These are phyloP conservation scores for Dothideomycetidae sp. DNA, from an alignment of 2,329 filamentous ascomycete species.

Conservation along the genomic window DNA sequence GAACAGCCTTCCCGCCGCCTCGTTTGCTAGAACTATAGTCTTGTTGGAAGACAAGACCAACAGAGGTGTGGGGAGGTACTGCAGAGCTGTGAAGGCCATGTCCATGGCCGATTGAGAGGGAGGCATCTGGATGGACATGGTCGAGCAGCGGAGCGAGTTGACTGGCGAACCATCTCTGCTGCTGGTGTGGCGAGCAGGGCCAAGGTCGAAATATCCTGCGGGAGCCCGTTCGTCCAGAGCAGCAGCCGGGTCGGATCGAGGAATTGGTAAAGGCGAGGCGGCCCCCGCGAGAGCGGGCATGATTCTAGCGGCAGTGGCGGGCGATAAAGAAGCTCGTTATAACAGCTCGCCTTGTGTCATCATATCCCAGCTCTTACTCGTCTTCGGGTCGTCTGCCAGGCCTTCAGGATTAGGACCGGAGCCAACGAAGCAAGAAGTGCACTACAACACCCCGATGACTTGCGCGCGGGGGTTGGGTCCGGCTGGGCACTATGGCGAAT, in stretches of 20 bases:
- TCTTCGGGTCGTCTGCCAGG: too few relatives aligned
- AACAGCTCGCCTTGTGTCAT: too few relatives aligned
- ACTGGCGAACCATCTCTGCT: slow-evolving; percentile 10
- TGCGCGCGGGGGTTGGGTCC: too few relatives aligned
- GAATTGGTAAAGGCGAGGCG: not conserved
- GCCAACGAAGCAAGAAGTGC: too few relatives aligned
- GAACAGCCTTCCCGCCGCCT: slow-evolving; percentile 57
- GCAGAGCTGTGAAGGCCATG: slow-evolving; percentile 50
- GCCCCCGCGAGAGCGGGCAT: too few relatives aligned
- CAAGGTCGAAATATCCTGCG: slow-evolving; percentile 11
- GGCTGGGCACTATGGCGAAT: too few relatives aligned
- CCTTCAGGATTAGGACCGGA: too few relatives aligned
- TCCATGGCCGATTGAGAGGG: slow-evolving; percentile 19
- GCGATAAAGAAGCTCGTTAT: too few relatives aligned
- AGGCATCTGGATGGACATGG: slow-evolving; percentile 22
- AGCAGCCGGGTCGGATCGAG: not conserved
- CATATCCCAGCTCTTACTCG: too few relatives aligned
- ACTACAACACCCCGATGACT: too few relatives aligned
- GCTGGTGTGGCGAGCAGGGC: slow-evolving; percentile 9
- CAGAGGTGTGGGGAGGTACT: slow-evolving; percentile 59
- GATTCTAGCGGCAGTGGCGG: too few relatives aligned
- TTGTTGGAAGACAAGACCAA: slow-evolving; percentile 55
- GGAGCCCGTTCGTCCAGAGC: not conserved
- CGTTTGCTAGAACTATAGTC: slow-evolving; percentile 58
- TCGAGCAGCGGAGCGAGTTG: slow-evolving; percentile 3